These are phyloP conservation scores for Mariannaea sp. DNA, from an alignment of 2,329 filamentous ascomycete genomes.

Conservation along the genomic window DNA sequence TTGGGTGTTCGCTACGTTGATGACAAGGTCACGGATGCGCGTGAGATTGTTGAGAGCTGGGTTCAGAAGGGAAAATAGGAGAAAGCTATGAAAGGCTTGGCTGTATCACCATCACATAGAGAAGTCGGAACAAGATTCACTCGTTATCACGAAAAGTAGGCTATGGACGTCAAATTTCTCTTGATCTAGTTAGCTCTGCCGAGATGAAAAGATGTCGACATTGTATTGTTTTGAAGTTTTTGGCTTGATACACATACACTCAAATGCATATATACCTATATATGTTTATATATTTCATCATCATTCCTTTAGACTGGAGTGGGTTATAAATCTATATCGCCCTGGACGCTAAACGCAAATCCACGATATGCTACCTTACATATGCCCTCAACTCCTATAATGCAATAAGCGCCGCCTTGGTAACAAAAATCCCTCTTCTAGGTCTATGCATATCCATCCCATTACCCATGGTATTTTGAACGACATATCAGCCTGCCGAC, in stretches of 20 bases:
- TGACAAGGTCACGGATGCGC: constrained; percentile 75
- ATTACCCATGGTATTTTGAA: background rate
- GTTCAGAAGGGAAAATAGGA: constrained; percentile 87
- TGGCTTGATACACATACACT: no score
- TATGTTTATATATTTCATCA: background rate
- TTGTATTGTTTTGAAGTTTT: background rate
- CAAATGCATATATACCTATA: no score
- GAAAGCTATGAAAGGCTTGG: constrained; percentile 34
- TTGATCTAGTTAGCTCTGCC: constrained; percentile 1
- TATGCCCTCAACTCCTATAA: constrained; percentile 30
- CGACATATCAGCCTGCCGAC: constrained; percentile 16
- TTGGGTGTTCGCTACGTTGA: constrained; percentile 75
- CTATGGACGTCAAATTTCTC: background rate
- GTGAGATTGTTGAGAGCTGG: constrained; percentile 84
- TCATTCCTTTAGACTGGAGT: constrained; percentile 6
- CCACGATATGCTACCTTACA: constrained; percentile 1
- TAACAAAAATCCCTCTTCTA: constrained; percentile 14
- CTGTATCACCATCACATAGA: constrained; percentile 48
- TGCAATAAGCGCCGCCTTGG: constrained; percentile 17
- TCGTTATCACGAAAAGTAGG: constrained; percentile 35
- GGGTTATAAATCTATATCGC: background rate
- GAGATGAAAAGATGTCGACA: background rate
- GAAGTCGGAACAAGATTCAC: constrained; percentile 39
- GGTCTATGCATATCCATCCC: background rate
- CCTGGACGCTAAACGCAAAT: constrained; percentile 1